These are phyloP conservation scores for Russula abietina DNA, from an alignment of 768 basidiomycete genomes.

Conservation along the genomic window DNA sequence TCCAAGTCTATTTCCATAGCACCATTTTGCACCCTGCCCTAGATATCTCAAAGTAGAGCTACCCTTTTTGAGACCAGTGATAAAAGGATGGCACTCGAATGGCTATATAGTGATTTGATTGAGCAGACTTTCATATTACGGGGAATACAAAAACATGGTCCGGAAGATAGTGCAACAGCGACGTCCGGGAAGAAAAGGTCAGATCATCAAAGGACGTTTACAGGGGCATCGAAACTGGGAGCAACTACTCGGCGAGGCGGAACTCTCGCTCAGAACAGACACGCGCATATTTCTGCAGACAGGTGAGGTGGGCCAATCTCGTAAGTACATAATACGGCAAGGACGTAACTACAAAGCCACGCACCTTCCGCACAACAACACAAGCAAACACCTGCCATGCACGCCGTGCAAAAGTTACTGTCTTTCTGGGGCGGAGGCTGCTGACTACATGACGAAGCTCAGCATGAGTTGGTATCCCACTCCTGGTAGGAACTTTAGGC, in stretches of 20 bases:
- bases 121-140: not conserved
- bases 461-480: slow-evolving; percentile 18
- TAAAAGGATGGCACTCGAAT: not conserved
- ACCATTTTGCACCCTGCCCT: too few species aligned
- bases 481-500: slow-evolving; percentile 29
- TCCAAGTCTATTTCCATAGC: too few species aligned
- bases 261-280: slow-evolving; percentile 46
- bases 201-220: slow-evolving; percentile 8
- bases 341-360: slow-evolving; percentile 26
- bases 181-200: not conserved
- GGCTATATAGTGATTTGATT: not conserved
- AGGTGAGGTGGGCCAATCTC: not conserved
- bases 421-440: slow-evolving; percentile 44
- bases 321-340: not conserved
- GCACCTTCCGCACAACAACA: slow-evolving; percentile 74
- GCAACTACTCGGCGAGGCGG: not conserved
- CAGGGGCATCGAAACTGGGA: slow-evolving; percentile 1
- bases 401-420: slow-evolving; percentile 51
- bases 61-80: too few species aligned
- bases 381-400: slow-evolving; percentile 54
- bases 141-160: not conserved
- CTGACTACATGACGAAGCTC: slow-evolving; percentile 35
- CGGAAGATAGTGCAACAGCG: not conserved
- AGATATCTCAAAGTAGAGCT: too few species aligned
- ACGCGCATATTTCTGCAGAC: slow-evolving; percentile 63